Evolutionary conservation across 2,329 filamentous ascomycete genomes (phyloP).

Genomic region (Cyphellophora europaea): DNA sequence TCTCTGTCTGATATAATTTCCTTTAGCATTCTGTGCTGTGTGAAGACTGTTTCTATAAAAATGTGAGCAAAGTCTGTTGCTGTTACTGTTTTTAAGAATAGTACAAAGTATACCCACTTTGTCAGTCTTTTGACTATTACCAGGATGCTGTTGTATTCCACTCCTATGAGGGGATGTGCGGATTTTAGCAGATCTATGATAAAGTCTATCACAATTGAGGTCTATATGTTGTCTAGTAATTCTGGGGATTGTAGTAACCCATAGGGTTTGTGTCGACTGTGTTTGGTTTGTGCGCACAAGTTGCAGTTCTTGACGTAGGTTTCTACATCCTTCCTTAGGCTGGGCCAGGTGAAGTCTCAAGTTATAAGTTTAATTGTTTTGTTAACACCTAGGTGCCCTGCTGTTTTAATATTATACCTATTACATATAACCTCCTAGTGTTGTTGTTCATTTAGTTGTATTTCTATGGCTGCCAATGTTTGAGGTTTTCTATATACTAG

Average conservation of each 20-base stretch:
- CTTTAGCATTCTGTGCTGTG: conserved; percentile 4
- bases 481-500: too few species aligned
- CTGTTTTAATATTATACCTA: conserved; percentile 7
- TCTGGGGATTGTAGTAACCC: not conserved
- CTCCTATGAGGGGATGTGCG: not conserved
- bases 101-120: conserved; percentile 4
- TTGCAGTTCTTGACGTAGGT: conserved; percentile 5
- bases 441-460: too few species aligned
- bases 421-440: too few species aligned
- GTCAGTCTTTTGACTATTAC: conserved; percentile 5
- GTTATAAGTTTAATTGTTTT: conserved; percentile 3
- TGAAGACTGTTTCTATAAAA: conserved; percentile 6
- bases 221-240: not conserved
- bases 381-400: conserved; percentile 2
- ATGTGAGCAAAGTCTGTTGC: conserved; percentile 3
- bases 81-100: conserved; percentile 2
- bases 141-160: conserved; percentile 5
- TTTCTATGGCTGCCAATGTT: too few species aligned
- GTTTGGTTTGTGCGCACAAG: conserved; percentile 5
- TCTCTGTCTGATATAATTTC: conserved; percentile 5
- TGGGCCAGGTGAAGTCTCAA: conserved; percentile 3
- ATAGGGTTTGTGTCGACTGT: conserved; percentile 3
- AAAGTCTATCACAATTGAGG: conserved; percentile 7
- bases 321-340: conserved; percentile 2
- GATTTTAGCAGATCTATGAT: conserved; percentile 3